Evolutionary conservation across 148 eudicot genomes (phyloP).

Genomic region (Tetragonia tetragonoides): DNA sequence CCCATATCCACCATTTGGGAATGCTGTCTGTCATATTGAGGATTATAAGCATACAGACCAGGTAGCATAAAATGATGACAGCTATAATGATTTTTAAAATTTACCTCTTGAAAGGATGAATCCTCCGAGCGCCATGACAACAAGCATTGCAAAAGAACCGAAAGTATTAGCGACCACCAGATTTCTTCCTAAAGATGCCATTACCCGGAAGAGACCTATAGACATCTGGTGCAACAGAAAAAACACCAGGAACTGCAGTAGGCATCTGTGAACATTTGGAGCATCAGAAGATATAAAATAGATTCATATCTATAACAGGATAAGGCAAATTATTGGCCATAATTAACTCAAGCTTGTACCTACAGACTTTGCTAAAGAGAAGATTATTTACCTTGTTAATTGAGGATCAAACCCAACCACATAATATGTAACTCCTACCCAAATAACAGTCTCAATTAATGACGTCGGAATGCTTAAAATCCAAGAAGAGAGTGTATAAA

Average conservation of each 20-base stretch:
- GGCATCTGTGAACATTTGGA: conserved; percentile 49
- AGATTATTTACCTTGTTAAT: conserved; percentile 50
- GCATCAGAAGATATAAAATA: neutral
- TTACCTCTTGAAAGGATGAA: conserved; percentile 85
- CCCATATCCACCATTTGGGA: conserved; percentile 80
- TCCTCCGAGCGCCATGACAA: conserved; percentile 97
- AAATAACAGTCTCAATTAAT: conserved; percentile 67
- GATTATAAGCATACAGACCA: conserved; percentile 14
- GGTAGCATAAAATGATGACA: neutral
- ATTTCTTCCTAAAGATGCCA: conserved; percentile 89
- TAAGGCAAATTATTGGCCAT: conserved; percentile 5
- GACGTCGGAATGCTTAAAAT: conserved; percentile 77
- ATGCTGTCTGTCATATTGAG: conserved; percentile 31
- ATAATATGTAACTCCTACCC: conserved; percentile 86
- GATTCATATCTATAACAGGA: neutral
- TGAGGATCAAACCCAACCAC: conserved; percentile 91
- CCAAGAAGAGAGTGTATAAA: conserved; percentile 89
- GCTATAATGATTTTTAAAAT: neutral
- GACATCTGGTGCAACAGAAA: conserved; percentile 95
- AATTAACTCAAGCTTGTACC: conserved; percentile 7
- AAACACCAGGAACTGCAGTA: conserved; percentile 66
- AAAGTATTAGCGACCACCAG: conserved; percentile 92
- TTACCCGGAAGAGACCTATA: conserved; percentile 77
- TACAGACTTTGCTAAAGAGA: neutral
- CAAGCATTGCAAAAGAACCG: conserved; percentile 89